These are phyloP conservation scores for Ceratobasidium sp. DNA, from an alignment of 1,284 basidiomycete genomes.

Conservation along the genomic window DNA sequence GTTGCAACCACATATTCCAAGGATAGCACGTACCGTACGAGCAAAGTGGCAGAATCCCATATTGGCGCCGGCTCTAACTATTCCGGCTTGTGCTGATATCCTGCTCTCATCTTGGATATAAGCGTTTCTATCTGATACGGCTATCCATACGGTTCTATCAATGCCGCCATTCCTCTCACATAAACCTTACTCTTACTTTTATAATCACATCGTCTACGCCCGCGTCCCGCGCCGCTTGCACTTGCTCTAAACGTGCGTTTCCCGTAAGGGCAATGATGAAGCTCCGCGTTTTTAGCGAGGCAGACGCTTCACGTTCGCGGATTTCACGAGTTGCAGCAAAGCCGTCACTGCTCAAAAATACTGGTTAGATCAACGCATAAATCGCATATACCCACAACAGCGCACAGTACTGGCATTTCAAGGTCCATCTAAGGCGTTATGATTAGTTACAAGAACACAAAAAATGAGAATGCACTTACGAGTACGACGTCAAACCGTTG, in stretches of 20 bases:
- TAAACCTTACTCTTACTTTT: conserved; percentile 11
- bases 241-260: conserved; percentile 42
- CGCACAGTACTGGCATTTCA: conserved; percentile 47
- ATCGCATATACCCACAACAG: neutral
- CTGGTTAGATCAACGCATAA: neutral
- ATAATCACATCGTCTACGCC: conserved; percentile 36
- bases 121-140: conserved; percentile 32
- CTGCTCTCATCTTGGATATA: conserved; percentile 29
- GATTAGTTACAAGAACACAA: neutral
- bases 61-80: too few species aligned
- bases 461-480: conserved; percentile 35
- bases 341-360: conserved; percentile 41
- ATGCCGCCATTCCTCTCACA: neutral
- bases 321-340: conserved; percentile 46
- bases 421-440: conserved; percentile 45
- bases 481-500: conserved; percentile 45
- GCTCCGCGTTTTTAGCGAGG: conserved; percentile 42
- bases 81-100: too few species aligned
- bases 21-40: too few species aligned
- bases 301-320: conserved; percentile 42
- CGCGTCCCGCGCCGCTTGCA: conserved; percentile 30
- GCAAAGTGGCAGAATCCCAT: too few species aligned
- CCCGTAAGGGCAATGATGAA: conserved; percentile 46
- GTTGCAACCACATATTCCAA: too few species aligned
- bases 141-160: neutral